These are phyloP conservation scores for Arthrobotrys iridis DNA, from an alignment of 2,329 filamentous ascomycete species.

Conservation along the genomic window DNA sequence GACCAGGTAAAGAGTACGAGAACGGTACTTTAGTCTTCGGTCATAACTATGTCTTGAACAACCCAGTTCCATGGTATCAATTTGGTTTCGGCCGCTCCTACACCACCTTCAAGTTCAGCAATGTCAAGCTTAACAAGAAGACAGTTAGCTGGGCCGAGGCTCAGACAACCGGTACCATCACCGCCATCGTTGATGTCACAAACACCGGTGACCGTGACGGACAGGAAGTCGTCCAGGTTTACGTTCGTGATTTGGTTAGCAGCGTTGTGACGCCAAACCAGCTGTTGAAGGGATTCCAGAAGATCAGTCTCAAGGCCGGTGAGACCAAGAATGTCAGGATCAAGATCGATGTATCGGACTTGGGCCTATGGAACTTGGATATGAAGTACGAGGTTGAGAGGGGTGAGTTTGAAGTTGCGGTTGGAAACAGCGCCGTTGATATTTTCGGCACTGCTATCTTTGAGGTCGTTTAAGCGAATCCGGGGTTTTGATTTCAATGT, in stretches of 20 bases:
- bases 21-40: constrained; percentile 74
- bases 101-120: constrained; percentile 71
- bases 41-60: constrained; percentile 72
- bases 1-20: constrained; percentile 66
- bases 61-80: constrained; percentile 70
- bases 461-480: constrained; percentile 22
- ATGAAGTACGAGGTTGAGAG: constrained; percentile 80
- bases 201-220: constrained; percentile 70
- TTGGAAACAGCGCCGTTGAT: constrained; percentile 65
- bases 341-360: constrained; percentile 65
- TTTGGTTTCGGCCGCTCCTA: constrained; percentile 76
- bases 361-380: constrained; percentile 68
- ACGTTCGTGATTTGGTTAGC: constrained; percentile 71
- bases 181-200: constrained; percentile 70
- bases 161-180: constrained; percentile 65
- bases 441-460: constrained; percentile 40
- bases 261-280: constrained; percentile 73
- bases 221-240: constrained; percentile 75
- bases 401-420: constrained; percentile 72
- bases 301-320: constrained; percentile 71
- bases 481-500: constrained; percentile 12
- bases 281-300: constrained; percentile 74
- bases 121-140: constrained; percentile 66
- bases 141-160: constrained; percentile 23
- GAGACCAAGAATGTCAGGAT: constrained; percentile 68